Percentiles rank a stretch among this genome's conserved stretches.
phyloP scores from a whole-genome alignment of 2,329 filamentous ascomycete species.

The Metarhizium humberi region DNA sequence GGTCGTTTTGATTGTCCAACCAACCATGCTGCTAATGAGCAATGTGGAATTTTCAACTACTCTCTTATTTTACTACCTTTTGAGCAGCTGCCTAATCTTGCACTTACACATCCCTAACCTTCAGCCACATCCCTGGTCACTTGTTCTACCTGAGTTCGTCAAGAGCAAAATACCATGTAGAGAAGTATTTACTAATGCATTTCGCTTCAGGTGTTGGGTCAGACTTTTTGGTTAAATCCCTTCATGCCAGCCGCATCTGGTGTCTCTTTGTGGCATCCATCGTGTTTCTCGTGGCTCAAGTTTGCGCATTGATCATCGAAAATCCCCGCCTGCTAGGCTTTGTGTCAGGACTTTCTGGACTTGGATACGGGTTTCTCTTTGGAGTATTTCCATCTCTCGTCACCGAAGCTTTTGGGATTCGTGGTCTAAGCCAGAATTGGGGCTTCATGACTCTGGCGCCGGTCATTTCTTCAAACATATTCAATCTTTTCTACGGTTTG shows the following conservation, averaged over 20 bases:
- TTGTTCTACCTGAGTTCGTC: too few species aligned
- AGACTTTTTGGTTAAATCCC: slow-evolving; percentile 75
- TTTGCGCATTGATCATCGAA: slow-evolving; percentile 63
- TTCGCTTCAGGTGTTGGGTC: slow-evolving; percentile 63
- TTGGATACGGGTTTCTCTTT: slow-evolving; percentile 89
- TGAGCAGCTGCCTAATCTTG: too few species aligned
- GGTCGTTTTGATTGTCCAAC: not conserved
- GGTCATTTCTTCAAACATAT: slow-evolving; percentile 79
- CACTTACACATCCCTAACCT: too few species aligned
- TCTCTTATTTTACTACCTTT: not conserved
- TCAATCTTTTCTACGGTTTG: slow-evolving; percentile 82
- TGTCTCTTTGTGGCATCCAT: slow-evolving; percentile 70
- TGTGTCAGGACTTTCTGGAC: slow-evolving; percentile 74
- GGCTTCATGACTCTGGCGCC: slow-evolving; percentile 88
- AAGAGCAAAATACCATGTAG: not conserved
- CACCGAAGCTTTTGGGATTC: slow-evolving; percentile 84
- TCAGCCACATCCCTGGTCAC: too few species aligned
- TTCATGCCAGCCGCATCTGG: slow-evolving; percentile 80
- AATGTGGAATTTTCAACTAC: not conserved
- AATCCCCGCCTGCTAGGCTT: slow-evolving; percentile 70
- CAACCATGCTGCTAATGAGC: not conserved
- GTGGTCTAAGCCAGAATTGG: slow-evolving; percentile 90
- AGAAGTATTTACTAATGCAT: not conserved
- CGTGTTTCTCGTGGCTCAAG: slow-evolving; percentile 72
- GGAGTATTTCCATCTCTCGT: slow-evolving; percentile 87